Evolutionary conservation across 169 alveolate genomes (phyloP).

Genomic region (Plasmodium cynomolgi): DNA sequence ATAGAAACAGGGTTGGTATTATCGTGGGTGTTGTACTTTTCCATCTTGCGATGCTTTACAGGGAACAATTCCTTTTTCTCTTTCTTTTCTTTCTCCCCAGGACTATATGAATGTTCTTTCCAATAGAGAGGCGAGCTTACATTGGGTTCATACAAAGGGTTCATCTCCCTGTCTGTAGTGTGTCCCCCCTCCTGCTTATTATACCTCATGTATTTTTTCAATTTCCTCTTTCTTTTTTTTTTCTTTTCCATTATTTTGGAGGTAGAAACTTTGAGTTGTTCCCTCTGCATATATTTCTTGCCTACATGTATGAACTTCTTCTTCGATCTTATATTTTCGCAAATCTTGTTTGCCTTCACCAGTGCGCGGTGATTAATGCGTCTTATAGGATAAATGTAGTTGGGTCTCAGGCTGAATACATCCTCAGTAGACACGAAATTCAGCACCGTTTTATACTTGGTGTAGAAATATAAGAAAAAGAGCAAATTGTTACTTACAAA

Average conservation of each 20-base stretch:
- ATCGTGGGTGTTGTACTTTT: background rate
- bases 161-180: background rate
- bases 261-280: constrained; percentile 6
- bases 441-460: constrained; percentile 40
- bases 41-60: background rate
- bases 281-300: background rate
- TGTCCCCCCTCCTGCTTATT: background rate
- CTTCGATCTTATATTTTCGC: constrained; percentile 7
- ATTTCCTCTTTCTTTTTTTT: constrained; percentile 17
- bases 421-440: constrained; percentile 32
- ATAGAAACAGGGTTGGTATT: background rate
- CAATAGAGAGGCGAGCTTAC: background rate
- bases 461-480: constrained; percentile 59
- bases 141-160: background rate
- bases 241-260: constrained; percentile 37
- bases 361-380: background rate
- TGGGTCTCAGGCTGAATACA: background rate
- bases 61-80: background rate
- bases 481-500: constrained; percentile 49
- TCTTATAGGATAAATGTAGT: constrained; percentile 40
- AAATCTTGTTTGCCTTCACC: constrained; percentile 8
- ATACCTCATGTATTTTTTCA: background rate
- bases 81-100: background rate
- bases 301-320: constrained; percentile 27
- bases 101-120: background rate